Evolutionary conservation across 2,329 filamentous ascomycete species (phyloP), one percentile per base, ranked within the genome.

Genomic region (Simplicillium aogashimaense): DNA sequence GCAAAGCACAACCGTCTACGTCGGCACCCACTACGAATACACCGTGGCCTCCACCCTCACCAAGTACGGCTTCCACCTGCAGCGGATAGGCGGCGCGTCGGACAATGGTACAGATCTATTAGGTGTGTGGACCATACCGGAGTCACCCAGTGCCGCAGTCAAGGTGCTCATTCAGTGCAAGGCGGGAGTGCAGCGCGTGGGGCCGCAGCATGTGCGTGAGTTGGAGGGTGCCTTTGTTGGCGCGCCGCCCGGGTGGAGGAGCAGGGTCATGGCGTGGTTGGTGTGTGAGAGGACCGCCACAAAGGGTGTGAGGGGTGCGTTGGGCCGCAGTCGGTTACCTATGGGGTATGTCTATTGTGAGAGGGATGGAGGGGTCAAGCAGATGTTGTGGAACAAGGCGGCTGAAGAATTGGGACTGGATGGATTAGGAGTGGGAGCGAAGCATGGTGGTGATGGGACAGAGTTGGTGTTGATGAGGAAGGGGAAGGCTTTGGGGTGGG

Each of bases 21-120:
- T 79, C 33, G 86, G 86, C 47, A 90, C 84, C 0, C 75, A 74
- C 55, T 90, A 85, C 63, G 86, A 92, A 58, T 90, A 90, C 63
- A 77, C 67, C 0, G 74, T 78, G 3, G 70, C 73, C 6, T 55
- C 60, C 4, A 61, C 73, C 1, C 69, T 90, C 0, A 52, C 69
- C 3, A 60, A 62, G 2, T 72, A 83, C 39, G 78, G 80, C 40
- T 84, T 90, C 62, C 59, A 64, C 16, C 67, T 89, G 29, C 66
- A 65, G 36, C 75, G 84, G 28, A 70, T 82, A 2, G 86, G 85
- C 20, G 75, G 81, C 29, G 63, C 66, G 3, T 76, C 73, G 1
- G 85, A 90, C 58, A 70, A 67, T 43, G 85, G 86, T 30, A 83
- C 86, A 50, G 86, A 90, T 54, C 69, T 90, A 2, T 61, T 87